phyloP scores from a whole-genome alignment of 345 rosid genomes.

The Dipteronia sinensis region DNA sequence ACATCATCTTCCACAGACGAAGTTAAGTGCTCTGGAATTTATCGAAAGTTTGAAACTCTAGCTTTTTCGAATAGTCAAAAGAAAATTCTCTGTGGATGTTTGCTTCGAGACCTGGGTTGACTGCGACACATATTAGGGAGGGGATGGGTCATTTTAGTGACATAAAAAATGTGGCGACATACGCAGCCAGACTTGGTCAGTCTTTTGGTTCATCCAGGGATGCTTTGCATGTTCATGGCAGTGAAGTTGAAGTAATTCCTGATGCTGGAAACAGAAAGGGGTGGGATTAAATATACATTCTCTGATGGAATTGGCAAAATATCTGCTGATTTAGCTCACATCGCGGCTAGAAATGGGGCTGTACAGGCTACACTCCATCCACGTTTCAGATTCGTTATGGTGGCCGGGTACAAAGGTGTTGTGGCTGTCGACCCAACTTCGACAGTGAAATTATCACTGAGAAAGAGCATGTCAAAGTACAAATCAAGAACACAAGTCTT shows the following conservation, averaged over 20 bases:
- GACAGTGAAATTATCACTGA: constrained; percentile 39
- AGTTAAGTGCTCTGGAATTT: constrained; percentile 35
- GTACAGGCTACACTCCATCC: constrained; percentile 31
- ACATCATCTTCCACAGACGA: constrained; percentile 22
- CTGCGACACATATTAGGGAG: constrained; percentile 42
- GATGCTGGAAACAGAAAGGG: constrained; percentile 27
- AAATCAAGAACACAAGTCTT: constrained; percentile 36
- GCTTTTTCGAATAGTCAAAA: constrained; percentile 57
- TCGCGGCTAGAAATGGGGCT: constrained; percentile 42
- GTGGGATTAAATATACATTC: constrained; percentile 27
- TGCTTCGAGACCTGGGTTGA: constrained; percentile 37
- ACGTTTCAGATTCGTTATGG: constrained; percentile 57
- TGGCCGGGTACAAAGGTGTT: constrained; percentile 57
- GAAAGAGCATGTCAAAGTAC: constrained; percentile 48
- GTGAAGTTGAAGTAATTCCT: constrained; percentile 39
- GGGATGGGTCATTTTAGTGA: constrained; percentile 40
- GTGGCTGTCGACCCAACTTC: constrained; percentile 55
- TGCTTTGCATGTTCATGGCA: constrained; percentile 32
- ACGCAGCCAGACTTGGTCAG: constrained; percentile 54
- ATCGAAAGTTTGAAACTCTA: constrained; percentile 44
- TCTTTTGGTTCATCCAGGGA: constrained; percentile 53
- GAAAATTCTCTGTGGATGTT: constrained; percentile 63
- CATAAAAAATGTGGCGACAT: constrained; percentile 50
- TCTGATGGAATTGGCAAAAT: constrained; percentile 63
- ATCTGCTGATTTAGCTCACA: constrained; percentile 36